Base-by-base conservation (phyloP, 1,284 basidiomycete genomes). In the Pseudozyma tsukubaensis region DNA sequence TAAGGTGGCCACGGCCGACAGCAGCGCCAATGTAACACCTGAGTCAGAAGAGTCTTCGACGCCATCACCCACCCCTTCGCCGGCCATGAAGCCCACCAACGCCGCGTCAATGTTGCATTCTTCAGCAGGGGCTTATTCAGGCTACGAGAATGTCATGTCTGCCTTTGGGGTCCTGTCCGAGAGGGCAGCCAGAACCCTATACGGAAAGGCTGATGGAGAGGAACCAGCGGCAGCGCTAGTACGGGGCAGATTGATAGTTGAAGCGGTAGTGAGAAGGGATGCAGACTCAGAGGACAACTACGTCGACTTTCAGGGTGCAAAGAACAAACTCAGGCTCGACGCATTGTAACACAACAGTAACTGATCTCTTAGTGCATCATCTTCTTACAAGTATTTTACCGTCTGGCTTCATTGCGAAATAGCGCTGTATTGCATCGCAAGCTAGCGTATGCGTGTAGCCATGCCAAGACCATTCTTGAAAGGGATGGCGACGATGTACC, bases 391-490 rank as follows among this genome's bases (percentile, higher is more conserved):
- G n/a, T n/a, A n/a, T n/a, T n/a, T n/a, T n/a, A n/a, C n/a, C n/a
- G n/a, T n/a, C n/a, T n/a, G n/a, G n/a, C n/a, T n/a, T n/a, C n/a
- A n/a, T n/a, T n/a, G n/a, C n/a, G n/a, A n/a, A n/a, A n/a, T n/a
- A n/a, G n/a, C n/a, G n/a, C n/a, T n/a, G n/a, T n/a, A n/a, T n/a
- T n/a, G n/a, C n/a, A n/a, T n/a, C n/a, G n/a, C n/a, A n/a, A n/a
- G n/a, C n/a, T n/a, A n/a, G 35, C 29, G 47, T 35, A 58, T 50
- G n/a, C 65, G 50, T 3, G 59, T 68, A 11, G 68, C 68, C 50
- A 71, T 64, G 13, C 68, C 68, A 6, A 71, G 54, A 8, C 68
- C 68, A n/a, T 71, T 71, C 58, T 71, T 65, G 59, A 71, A 71
- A 8, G 68, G 68, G 54, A 71, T n/a, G 2, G 62, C 53, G 14